Evolutionary conservation across 1,284 basidiomycete genomes (phyloP).

Genomic region (Golubevia pallescens): DNA sequence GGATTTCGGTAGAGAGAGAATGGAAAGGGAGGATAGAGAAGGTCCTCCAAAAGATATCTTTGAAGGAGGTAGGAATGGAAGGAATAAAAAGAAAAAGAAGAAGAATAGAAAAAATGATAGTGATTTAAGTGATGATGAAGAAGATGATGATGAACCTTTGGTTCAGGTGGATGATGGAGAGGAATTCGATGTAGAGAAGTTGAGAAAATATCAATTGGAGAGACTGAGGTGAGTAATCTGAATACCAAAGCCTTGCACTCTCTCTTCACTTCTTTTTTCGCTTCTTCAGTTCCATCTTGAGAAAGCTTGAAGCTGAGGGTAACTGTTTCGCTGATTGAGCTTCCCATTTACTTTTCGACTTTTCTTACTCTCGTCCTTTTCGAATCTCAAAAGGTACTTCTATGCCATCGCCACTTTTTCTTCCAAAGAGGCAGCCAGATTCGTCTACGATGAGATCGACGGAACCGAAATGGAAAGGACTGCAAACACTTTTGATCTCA

Average conservation of each 20-base stretch:
- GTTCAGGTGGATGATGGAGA: constrained; percentile 60
- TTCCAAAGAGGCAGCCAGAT: constrained; percentile 76
- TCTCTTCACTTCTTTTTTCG: not conserved
- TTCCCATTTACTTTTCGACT: not conserved
- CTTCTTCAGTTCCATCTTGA: not conserved
- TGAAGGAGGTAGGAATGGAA: constrained; percentile 57
- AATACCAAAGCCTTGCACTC: not conserved
- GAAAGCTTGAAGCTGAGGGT: not conserved
- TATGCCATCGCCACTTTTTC: constrained; percentile 95
- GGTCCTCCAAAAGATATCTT: constrained; percentile 90
- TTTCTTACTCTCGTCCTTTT: not conserved
- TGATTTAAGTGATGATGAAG: constrained; percentile 72
- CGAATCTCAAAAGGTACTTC: constrained; percentile 75
- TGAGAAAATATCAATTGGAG: constrained; percentile 92
- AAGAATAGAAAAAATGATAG: constrained; percentile 64
- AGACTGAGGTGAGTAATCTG: constrained; percentile 76
- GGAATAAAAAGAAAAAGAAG: constrained; percentile 32
- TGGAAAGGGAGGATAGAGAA: constrained; percentile 84
- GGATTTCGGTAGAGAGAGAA: constrained; percentile 87
- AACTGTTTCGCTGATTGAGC: no score
- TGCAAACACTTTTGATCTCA: constrained; percentile 90
- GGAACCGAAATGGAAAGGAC: constrained; percentile 96
- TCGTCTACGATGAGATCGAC: constrained; percentile 85
- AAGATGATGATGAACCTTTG: constrained; percentile 70
- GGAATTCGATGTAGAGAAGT: constrained; percentile 77